Conservation (phyloP, 495 filamentous ascomycete genomes). For the Tuber calosporum region DNA sequence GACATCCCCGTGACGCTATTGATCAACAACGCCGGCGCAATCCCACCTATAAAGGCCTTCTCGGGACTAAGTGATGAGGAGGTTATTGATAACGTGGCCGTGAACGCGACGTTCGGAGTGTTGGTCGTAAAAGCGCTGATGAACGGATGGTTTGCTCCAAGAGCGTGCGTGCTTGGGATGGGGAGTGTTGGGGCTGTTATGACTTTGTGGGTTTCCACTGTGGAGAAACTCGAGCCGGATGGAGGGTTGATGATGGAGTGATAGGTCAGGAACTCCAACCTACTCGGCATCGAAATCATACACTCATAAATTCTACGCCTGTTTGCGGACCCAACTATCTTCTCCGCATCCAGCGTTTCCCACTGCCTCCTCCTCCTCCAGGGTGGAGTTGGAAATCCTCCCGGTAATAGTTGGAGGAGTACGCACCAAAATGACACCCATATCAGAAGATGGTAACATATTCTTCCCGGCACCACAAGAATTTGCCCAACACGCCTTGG, state of each 20-base stretch:
- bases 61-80: slow-evolving; percentile 17
- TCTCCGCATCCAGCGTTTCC: slow-evolving; percentile 10
- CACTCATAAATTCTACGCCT: slow-evolving; percentile 19
- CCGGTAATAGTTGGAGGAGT: slow-evolving; percentile 23
- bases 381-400: slow-evolving; percentile 18
- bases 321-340: slow-evolving; percentile 11
- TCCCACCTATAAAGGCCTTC: slow-evolving; percentile 21
- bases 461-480: slow-evolving; percentile 18
- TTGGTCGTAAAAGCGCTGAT: slow-evolving; percentile 13
- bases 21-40: slow-evolving; percentile 28
- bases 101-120: slow-evolving; percentile 23
- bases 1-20: slow-evolving; percentile 16
- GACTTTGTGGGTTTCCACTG: slow-evolving; percentile 11
- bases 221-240: neutral
- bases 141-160: slow-evolving; percentile 6
- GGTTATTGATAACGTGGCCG: slow-evolving; percentile 22
- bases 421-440: slow-evolving; percentile 27
- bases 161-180: slow-evolving; percentile 18
- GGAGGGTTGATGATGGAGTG: neutral
- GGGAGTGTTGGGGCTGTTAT: slow-evolving; percentile 28
- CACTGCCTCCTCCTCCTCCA: neutral
- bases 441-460: slow-evolving; percentile 16
- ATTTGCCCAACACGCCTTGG: slow-evolving; percentile 18
- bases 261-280: slow-evolving; percentile 26
- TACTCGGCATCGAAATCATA: slow-evolving; percentile 29